These are phyloP conservation scores for Solanum hybrid DNA, from an alignment of 305 asterid genomes.

Conservation along the genomic window DNA sequence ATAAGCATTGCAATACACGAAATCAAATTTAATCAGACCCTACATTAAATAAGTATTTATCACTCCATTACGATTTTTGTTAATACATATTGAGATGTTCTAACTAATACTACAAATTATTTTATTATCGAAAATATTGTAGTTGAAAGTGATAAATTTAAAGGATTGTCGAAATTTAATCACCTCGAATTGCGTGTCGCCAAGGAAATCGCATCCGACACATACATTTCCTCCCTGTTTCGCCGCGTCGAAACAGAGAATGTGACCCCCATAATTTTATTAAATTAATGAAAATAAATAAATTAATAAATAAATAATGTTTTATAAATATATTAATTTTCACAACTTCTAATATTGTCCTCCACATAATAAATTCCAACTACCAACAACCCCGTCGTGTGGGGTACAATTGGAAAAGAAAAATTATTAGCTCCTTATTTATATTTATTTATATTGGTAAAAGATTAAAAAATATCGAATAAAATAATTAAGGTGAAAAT, in stretches of 20 bases:
- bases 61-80: background rate
- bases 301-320: background rate
- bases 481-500: background rate
- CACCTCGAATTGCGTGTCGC: background rate
- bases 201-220: background rate
- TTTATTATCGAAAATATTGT: background rate
- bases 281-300: background rate
- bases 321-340: background rate
- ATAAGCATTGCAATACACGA: no score
- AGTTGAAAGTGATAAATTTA: background rate
- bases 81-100: background rate
- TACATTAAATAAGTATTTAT: no score
- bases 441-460: background rate
- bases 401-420: background rate
- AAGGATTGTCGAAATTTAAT: background rate
- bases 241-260: background rate
- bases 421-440: background rate
- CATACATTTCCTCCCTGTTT: background rate
- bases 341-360: background rate
- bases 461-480: background rate
- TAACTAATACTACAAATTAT: background rate
- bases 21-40: background rate
- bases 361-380: background rate
- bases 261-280: background rate
- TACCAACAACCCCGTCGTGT: background rate